Conservation (phyloP, 768 basidiomycete genomes). For the Lactifluus hygrophoroides region DNA sequence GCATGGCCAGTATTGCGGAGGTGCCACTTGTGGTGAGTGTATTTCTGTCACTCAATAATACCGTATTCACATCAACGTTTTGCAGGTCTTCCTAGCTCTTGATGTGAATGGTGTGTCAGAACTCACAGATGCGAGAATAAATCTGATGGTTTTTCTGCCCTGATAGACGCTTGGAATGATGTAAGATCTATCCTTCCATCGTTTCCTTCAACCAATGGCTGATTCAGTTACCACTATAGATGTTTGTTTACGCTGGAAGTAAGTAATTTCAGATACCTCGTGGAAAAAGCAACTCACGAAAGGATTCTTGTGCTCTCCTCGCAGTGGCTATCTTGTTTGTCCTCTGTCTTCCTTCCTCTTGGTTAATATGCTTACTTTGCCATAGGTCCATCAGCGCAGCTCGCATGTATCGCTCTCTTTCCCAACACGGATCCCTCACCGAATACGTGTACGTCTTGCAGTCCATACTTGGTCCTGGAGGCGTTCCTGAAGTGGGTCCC, state of each 20-base stretch:
- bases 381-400: constrained; percentile 2
- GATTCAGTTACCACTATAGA: background rate
- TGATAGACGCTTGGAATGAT: constrained; percentile 9
- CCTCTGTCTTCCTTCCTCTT: background rate
- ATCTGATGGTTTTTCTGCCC: background rate
- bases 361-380: background rate
- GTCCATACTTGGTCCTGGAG: too few species aligned
- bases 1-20: too few species aligned
- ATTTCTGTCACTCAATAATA: background rate
- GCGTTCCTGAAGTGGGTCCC: too few species aligned
- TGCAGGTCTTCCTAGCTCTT: constrained; percentile 3
- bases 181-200: background rate
- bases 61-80: background rate
- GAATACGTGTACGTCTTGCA: background rate
- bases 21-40: background rate
- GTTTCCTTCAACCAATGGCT: background rate
- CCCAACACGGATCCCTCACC: background rate
- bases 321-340: background rate
- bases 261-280: background rate
- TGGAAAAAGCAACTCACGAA: background rate
- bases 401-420: constrained; percentile 11
- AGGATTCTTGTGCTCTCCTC: too few species aligned
- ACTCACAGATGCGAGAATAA: background rate
- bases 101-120: constrained; percentile 3
- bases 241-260: background rate